Percentiles rank a stretch among this genome's conserved stretches.
These are phyloP conservation scores for Pleurotus tuoliensis DNA, from an alignment of 768 basidiomycete species.

Conservation along the genomic window DNA sequence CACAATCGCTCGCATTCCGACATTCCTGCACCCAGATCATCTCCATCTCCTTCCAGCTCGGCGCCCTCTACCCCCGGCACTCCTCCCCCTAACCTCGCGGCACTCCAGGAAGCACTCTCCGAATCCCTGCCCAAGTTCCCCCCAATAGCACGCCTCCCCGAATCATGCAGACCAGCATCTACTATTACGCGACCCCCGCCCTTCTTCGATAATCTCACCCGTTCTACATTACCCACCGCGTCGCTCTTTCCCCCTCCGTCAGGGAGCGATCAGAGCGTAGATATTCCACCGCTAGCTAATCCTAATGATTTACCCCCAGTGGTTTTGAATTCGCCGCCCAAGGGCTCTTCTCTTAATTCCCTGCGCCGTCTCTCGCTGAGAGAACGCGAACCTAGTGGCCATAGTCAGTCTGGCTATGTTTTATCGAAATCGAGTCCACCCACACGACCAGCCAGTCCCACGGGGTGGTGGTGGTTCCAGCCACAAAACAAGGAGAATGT, in stretches of 20 bases:
- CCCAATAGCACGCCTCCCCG: slow-evolving; percentile 38
- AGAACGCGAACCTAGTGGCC: slow-evolving; percentile 25
- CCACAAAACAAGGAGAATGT: slow-evolving; percentile 42
- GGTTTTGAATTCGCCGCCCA: slow-evolving; percentile 36
- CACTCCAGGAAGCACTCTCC: slow-evolving; percentile 35
- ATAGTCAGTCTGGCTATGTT: slow-evolving; percentile 20
- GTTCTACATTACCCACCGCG: slow-evolving; percentile 60
- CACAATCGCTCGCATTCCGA: background rate
- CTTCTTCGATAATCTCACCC: slow-evolving; percentile 50
- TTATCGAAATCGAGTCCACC: slow-evolving; percentile 10
- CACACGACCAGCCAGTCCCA: slow-evolving; percentile 13
- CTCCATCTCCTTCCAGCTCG: slow-evolving; percentile 19
- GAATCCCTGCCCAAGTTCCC: slow-evolving; percentile 28
- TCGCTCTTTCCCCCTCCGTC: slow-evolving; percentile 42
- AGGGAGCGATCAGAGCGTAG: background rate
- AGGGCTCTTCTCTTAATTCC: slow-evolving; percentile 52
- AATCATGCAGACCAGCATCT: slow-evolving; percentile 27
- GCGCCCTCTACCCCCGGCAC: slow-evolving; percentile 23
- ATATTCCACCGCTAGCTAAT: slow-evolving; percentile 3
- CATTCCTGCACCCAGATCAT: background rate
- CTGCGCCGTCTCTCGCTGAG: slow-evolving; percentile 45
- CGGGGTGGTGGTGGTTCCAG: slow-evolving; percentile 51
- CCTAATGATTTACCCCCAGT: slow-evolving; percentile 24
- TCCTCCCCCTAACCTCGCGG: slow-evolving; percentile 25
- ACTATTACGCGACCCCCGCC: slow-evolving; percentile 42